Conservation (phyloP, 2,329 filamentous ascomycete species). For the Neofusicoccum sp. region DNA sequence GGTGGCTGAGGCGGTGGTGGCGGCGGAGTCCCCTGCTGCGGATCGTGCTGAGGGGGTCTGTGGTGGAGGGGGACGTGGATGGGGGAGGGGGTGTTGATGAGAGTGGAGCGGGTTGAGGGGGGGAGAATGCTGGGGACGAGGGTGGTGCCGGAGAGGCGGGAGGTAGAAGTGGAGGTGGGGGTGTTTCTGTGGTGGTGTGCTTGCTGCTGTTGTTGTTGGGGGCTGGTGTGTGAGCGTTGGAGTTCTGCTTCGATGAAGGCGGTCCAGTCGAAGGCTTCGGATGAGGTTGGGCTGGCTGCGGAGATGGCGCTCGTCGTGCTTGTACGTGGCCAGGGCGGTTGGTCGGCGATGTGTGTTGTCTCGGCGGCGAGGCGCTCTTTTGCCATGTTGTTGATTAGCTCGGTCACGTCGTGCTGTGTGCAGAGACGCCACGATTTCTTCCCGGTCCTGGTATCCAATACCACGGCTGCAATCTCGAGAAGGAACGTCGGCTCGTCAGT, state of each 20-base stretch:
- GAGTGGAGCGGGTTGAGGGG: constrained; percentile 1
- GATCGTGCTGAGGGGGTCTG: too few species aligned
- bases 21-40: background rate
- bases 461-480: background rate
- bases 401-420: constrained; percentile 9
- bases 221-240: background rate
- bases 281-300: background rate
- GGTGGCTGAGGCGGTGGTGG: background rate
- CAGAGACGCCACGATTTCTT: constrained; percentile 3
- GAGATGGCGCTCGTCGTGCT: background rate
- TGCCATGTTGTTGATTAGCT: background rate
- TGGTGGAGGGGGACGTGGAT: background rate
- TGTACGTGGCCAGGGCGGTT: background rate
- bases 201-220: background rate
- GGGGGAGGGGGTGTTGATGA: background rate
- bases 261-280: constrained; percentile 1
- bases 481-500: background rate
- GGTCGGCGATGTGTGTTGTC: background rate
- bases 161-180: background rate
- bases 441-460: background rate
- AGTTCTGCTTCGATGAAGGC: background rate
- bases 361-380: background rate
- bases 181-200: background rate
- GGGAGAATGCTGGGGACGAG: background rate
- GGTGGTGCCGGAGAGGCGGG: constrained; percentile 10